Conservation (phyloP, 2,329 filamentous ascomycete genomes). For the Amauroascus niger region DNA sequence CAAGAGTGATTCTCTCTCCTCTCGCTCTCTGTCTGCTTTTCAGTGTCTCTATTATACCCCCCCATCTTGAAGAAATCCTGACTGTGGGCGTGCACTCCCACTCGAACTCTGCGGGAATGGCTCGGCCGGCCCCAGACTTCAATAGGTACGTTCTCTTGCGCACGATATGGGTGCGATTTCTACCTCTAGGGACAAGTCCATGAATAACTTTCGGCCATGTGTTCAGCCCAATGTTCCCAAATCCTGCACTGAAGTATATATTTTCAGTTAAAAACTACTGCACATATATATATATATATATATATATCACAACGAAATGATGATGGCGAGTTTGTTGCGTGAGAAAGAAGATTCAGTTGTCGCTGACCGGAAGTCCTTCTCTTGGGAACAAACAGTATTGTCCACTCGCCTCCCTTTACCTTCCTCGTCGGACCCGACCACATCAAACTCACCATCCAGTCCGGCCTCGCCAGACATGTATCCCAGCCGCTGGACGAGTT, state of each 20-base stretch:
- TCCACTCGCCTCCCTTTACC: constrained; percentile 37
- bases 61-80: not conserved
- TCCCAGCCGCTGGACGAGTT: constrained; percentile 37
- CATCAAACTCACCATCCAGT: constrained; percentile 40
- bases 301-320: not conserved
- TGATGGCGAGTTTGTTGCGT: constrained; percentile 11
- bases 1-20: too few relatives aligned
- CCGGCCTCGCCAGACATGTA: constrained; percentile 36
- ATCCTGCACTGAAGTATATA: constrained; percentile 13
- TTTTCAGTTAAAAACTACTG: constrained; percentile 8
- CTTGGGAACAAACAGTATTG: constrained; percentile 28
- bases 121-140: constrained; percentile 24
- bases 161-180: not conserved
- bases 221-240: constrained; percentile 8
- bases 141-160: constrained; percentile 25
- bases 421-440: constrained; percentile 40
- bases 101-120: constrained; percentile 2
- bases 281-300: constrained; percentile 3
- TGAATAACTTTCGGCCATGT: constrained; percentile 10
- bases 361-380: constrained; percentile 5
- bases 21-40: not conserved
- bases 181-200: not conserved
- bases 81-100: not conserved
- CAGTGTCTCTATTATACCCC: not conserved
- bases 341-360: not conserved